A percentile compares a stretch with the other conserved stretches of the same genome.
These are phyloP conservation scores for Vitis amurensis DNA, from an alignment of 164 flowering plant species.

Conservation along the genomic window DNA sequence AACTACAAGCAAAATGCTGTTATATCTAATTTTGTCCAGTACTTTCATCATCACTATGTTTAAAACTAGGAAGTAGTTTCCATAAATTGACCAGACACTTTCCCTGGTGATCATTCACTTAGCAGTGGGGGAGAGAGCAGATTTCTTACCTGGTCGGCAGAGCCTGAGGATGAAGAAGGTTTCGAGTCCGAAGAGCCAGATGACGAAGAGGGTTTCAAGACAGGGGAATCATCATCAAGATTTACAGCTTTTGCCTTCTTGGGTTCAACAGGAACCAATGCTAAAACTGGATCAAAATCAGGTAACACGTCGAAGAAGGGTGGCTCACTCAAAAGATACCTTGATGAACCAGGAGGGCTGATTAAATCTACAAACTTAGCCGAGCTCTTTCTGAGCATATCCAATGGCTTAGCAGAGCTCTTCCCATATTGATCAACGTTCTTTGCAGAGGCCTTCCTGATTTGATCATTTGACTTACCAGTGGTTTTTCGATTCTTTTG, in stretches of 20 bases:
- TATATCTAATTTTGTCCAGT: too few species aligned
- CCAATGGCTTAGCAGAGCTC: background rate
- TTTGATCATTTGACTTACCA: background rate
- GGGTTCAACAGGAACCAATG: constrained; percentile 16
- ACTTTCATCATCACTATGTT: too few species aligned
- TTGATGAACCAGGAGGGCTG: constrained; percentile 47
- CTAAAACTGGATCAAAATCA: constrained; percentile 28
- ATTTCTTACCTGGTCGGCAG: constrained; percentile 28
- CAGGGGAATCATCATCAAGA: constrained; percentile 5
- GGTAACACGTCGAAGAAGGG: constrained; percentile 19
- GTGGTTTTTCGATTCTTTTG: constrained; percentile 15
- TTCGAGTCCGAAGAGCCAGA: background rate
- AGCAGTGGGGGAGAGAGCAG: too few species aligned
- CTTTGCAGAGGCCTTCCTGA: constrained; percentile 4
- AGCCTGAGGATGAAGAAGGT: constrained; percentile 9
- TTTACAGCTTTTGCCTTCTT: background rate
- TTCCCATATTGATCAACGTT: background rate
- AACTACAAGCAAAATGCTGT: too few species aligned
- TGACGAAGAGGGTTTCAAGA: background rate
- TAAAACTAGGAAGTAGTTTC: too few species aligned
- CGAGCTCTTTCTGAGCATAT: constrained; percentile 20
- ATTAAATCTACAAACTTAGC: constrained; percentile 20
- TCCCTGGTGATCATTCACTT: too few species aligned
- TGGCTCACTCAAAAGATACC: constrained; percentile 38
- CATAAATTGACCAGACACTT: too few species aligned